Percentiles rank a stretch among this genome's conserved stretches.
Conservation (phyloP, 768 basidiomycete genomes). For the Lactifluus hygrophoroides region DNA sequence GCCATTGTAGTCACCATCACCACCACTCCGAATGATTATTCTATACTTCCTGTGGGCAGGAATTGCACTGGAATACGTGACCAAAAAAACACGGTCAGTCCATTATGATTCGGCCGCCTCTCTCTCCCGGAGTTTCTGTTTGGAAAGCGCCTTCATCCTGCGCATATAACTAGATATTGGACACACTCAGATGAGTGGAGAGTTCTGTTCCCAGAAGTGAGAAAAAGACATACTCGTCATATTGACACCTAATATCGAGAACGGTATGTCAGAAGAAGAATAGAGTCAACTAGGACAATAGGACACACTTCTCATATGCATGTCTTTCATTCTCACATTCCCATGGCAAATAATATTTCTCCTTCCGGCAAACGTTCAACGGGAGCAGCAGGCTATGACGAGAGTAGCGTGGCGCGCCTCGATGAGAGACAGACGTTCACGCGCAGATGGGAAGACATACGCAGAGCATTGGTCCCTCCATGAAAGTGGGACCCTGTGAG, state of each 20-base stretch:
- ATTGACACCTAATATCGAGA: constrained; percentile 63
- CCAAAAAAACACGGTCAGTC: background rate
- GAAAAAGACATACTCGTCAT: constrained; percentile 60
- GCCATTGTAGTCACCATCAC: background rate
- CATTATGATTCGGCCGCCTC: constrained; percentile 29
- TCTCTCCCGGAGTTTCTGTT: constrained; percentile 47
- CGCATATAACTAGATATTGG: constrained; percentile 58
- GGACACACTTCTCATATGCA: constrained; percentile 71
- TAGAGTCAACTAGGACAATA: background rate
- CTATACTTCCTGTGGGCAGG: background rate
- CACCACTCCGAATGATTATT: constrained; percentile 9
- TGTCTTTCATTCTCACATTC: constrained; percentile 87
- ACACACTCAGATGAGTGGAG: constrained; percentile 5
- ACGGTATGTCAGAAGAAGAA: background rate
- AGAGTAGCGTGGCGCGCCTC: background rate
- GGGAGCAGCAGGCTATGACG: constrained; percentile 68
- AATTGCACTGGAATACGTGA: background rate
- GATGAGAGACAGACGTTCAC: background rate
- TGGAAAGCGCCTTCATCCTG: constrained; percentile 78
- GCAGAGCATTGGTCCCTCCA: constrained; percentile 91
- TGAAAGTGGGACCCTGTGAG: constrained; percentile 60
- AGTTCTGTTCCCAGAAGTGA: background rate
- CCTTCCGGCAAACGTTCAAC: constrained; percentile 76
- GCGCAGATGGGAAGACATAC: constrained; percentile 39
- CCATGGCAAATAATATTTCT: constrained; percentile 80